Evolutionary conservation across 495 filamentous ascomycete genomes (phyloP).

Genomic region (Hypoxylon lienhwacheense): DNA sequence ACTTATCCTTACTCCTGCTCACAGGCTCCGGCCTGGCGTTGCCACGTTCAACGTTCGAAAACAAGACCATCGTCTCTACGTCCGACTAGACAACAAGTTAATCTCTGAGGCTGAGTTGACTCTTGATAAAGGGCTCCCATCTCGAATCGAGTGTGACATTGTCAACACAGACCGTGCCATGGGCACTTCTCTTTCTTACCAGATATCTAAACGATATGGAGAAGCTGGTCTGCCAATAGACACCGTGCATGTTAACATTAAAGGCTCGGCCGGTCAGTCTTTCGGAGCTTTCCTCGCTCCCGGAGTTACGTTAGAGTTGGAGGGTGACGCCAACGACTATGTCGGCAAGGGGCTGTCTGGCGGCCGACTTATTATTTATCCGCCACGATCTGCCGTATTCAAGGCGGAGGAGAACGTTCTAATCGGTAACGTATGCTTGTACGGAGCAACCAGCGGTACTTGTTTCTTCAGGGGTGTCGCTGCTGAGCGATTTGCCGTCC

Average conservation of each 20-base stretch:
- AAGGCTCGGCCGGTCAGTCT: constrained; percentile 97
- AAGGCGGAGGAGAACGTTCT: constrained; percentile 98
- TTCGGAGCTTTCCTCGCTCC: constrained; percentile 96
- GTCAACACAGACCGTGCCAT: constrained; percentile 97
- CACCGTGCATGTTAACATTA: constrained; percentile 96
- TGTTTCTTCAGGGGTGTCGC: constrained; percentile 98
- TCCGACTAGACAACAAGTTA: constrained; percentile 96
- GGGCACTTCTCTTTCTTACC: constrained; percentile 94
- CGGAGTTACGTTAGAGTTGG: constrained; percentile 93
- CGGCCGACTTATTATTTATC: constrained; percentile 94
- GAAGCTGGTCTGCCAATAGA: constrained; percentile 90
- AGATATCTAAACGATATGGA: constrained; percentile 90
- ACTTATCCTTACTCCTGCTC: constrained; percentile 92
- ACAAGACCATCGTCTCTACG: constrained; percentile 93
- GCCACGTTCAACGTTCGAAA: constrained; percentile 99
- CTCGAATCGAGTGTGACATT: constrained; percentile 94
- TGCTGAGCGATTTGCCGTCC: constrained; percentile 96
- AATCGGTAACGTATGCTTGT: constrained; percentile 95
- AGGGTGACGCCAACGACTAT: constrained; percentile 98
- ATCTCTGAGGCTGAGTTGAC: constrained; percentile 97
- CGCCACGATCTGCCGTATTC: constrained; percentile 88
- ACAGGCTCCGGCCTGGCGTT: constrained; percentile 93
- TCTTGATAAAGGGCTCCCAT: constrained; percentile 92
- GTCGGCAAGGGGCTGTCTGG: constrained; percentile 97
- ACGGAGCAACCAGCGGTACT: constrained; percentile 90